Evolutionary conservation across 2,329 filamentous ascomycete species (phyloP), one percentile per base, ranked within the genome.

Genomic region (Colletotrichum agaves): DNA sequence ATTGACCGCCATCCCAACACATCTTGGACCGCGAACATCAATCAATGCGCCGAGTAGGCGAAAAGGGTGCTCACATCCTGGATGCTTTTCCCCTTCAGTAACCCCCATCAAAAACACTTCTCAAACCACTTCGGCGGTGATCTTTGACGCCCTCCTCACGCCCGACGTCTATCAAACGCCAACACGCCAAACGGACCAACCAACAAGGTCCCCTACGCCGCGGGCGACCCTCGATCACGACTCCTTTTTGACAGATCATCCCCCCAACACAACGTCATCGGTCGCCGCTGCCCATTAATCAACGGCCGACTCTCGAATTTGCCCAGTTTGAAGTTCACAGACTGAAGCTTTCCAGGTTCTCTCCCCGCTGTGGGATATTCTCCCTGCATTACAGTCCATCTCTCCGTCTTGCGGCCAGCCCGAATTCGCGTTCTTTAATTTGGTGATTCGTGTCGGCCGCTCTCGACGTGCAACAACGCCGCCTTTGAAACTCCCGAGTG

Each of bases 261-360:
- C 49, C 33, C 58, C 43, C 41, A 31, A 39, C 33, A 56, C 62
- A 41, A 49, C 58, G 58, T 62, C 63, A 56, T 17, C 59, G 31
- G 21, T 21, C 63, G 21, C 19, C 35, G 10, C 43, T 46, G 11
- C 43, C 15, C 15, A 46, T n/a, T 10, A 12, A 11, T 37, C 35
- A 37, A 37, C 13, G 35, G 35, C 35, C 35, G 35, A 37, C 10
- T 13, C 15, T 19, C 5, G 15, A 39, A 15, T 23, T 17, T 31
- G 21, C 10, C 12, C 11, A 43, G 13, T 27, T 27, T 27, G 27
- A 7, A 27, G 27, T 27, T 8, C 27, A 6, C 27, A 27, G 27
- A 27, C 27, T 27, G 27, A 27, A 27, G 27, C 6, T 27, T 7
- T 27, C 5, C 5, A 27, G 27, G 27, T 27, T 27, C 27, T 27